A percentile compares a stretch with the other conserved stretches of the same genome.
phyloP scores from a whole-genome alignment of 140 eudicot genomes.

The Erigeron philadelphicus region DNA sequence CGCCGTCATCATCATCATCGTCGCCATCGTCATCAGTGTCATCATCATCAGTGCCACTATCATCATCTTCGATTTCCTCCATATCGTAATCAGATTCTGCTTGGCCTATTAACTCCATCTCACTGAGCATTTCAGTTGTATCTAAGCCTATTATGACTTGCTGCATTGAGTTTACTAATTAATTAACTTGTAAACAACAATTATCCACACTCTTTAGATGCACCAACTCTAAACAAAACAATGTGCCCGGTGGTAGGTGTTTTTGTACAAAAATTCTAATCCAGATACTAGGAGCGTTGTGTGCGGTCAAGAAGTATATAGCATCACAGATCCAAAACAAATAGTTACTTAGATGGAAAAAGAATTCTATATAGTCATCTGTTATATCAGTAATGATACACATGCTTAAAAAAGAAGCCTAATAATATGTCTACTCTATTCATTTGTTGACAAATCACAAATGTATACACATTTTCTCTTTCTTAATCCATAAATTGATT shows the following conservation, averaged over 20 bases:
- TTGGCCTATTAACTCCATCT: constrained; percentile 64
- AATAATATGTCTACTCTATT: no score
- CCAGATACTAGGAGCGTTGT: background rate
- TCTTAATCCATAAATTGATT: no score
- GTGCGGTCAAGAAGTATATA: background rate
- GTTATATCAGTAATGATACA: background rate
- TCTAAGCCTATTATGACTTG: constrained; percentile 90
- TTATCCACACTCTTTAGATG: background rate
- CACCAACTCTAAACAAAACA: background rate
- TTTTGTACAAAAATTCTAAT: background rate
- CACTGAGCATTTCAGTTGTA: constrained; percentile 74
- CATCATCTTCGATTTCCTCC: constrained; percentile 49
- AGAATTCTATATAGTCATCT: background rate
- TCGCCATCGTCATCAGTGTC: constrained; percentile 39
- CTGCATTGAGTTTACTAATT: constrained; percentile 50
- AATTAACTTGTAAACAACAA: constrained; percentile 20
- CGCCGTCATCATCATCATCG: constrained; percentile 39
- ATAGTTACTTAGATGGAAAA: background rate
- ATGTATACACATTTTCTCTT: no score
- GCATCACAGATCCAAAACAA: background rate
- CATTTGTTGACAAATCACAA: no score
- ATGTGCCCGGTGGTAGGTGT: background rate
- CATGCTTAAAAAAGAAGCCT: no score
- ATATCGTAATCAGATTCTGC: constrained; percentile 51
- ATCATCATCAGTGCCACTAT: constrained; percentile 44